phyloP scores from a whole-genome alignment of 2,329 filamentous ascomycete species.

The Alternaria incomplexa region DNA sequence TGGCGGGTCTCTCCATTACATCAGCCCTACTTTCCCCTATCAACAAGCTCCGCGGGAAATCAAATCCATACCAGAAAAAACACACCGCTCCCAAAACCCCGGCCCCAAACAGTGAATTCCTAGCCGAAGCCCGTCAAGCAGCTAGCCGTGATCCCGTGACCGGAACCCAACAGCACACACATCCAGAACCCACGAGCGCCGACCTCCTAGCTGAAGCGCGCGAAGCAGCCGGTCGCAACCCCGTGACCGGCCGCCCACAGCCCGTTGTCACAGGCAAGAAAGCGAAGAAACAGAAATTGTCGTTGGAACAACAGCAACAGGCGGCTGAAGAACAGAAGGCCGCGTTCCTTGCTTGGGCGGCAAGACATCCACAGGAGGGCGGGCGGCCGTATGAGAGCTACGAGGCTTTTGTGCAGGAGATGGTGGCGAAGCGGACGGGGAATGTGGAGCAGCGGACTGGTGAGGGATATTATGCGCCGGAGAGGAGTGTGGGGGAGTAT shows the following conservation, averaged over 20 bases:
- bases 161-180: conserved; percentile 2
- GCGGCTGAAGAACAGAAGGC: conserved; percentile 3
- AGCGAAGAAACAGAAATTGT: not conserved
- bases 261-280: not conserved
- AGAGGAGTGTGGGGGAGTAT: conserved; percentile 25
- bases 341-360: conserved; percentile 8
- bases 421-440: conserved; percentile 20
- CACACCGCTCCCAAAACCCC: not conserved
- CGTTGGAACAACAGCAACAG: not conserved
- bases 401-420: conserved; percentile 19
- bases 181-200: not conserved
- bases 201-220: not conserved
- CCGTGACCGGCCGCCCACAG: not conserved
- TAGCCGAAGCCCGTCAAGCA: conserved; percentile 28
- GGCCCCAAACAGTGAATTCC: conserved; percentile 5
- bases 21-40: not conserved
- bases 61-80: conserved; percentile 8
- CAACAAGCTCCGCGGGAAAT: conserved; percentile 8
- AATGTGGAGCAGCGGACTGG: conserved; percentile 6
- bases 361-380: conserved; percentile 7
- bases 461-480: conserved; percentile 32
- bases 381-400: conserved; percentile 14
- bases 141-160: conserved; percentile 28
- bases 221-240: not conserved
- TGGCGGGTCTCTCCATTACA: conserved; percentile 3